Evolutionary conservation across 768 basidiomycete species (phyloP), one percentile per base, ranked within the genome.

Genomic region (Tephrocybe rancida): DNA sequence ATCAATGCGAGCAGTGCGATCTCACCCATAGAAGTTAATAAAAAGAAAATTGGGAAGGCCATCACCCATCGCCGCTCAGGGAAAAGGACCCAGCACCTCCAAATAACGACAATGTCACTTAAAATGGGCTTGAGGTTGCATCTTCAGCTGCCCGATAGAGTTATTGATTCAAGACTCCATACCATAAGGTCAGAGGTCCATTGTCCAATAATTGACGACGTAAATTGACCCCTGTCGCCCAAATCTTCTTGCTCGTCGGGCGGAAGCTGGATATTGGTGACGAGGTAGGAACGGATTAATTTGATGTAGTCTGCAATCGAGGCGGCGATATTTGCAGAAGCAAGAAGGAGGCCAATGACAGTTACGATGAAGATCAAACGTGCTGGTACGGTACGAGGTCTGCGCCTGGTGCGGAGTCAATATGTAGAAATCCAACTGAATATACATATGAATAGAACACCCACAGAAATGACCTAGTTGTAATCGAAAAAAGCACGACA

Each of bases 61-160:
- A 52, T 38, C 4, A 52, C 35, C 34, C 44, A 46, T 38, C 25
- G 22, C 24, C 41, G 44, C 2, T 29, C 44, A 8, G 25, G 21
- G 22, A 26, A 52, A 24, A 52, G 34, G n/a, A 46, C 32, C 35
- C 32, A 46, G 19, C 44, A 44, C 25, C 51, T 37, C 51, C 51
- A 52, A 8, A 52, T 39, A 9, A 52, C 51, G 5, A 39, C 35
- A 8, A 19, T 16, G 25, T 52, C 51, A 46, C 44, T 52, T 14
- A 50, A n/a, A 18, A 50, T 41, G 4, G 48, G 48, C 48, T 48
- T 39, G 38, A 50, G 11, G 16, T 22, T 19, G 19, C 29, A n/a
- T 29, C 22, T 3, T 32, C 27, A 21, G 30, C 6, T 32, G 13
- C 7, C 30, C 6, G 30, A 7, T 32, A 32, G 13, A n/a, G n/a